These are phyloP conservation scores for Pseudopithomyces maydicus DNA, from an alignment of 2,329 filamentous ascomycete species.

Conservation along the genomic window DNA sequence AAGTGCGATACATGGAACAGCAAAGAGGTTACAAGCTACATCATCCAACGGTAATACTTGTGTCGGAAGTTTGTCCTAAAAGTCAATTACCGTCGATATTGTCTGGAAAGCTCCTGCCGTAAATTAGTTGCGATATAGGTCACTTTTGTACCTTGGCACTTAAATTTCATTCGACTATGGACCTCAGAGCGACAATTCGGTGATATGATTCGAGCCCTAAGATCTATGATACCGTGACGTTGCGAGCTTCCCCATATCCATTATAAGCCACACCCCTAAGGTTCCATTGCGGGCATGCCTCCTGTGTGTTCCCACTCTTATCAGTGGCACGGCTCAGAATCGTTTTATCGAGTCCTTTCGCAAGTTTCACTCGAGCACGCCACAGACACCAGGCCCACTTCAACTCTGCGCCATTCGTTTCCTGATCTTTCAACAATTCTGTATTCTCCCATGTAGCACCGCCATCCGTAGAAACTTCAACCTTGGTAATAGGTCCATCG, in stretches of 20 bases:
- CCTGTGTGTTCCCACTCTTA: conserved; percentile 57
- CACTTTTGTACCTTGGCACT: too few species aligned
- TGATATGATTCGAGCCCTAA: too few species aligned
- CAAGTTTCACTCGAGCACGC: conserved; percentile 51
- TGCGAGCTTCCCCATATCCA: conserved; percentile 61
- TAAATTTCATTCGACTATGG: too few species aligned
- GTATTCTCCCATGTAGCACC: conserved; percentile 58
- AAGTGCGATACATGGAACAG: too few species aligned
- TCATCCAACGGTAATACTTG: too few species aligned
- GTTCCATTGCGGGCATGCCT: conserved; percentile 59
- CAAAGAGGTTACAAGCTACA: too few species aligned
- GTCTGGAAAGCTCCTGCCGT: too few species aligned
- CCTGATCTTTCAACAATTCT: conserved; percentile 37
- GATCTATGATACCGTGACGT: conserved; percentile 53
- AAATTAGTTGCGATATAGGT: too few species aligned
- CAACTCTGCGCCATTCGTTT: conserved; percentile 32
- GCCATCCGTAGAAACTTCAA: conserved; percentile 59
- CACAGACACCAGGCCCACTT: conserved; percentile 65
- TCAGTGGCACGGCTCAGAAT: conserved; percentile 63
- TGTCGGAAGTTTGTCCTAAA: too few species aligned
- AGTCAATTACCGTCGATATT: too few species aligned
- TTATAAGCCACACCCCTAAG: conserved; percentile 65
- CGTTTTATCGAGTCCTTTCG: conserved; percentile 47
- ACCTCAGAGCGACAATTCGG: too few species aligned
- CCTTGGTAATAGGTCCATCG: conserved; percentile 58